Percentiles rank a stretch among this genome's conserved stretches.
Conservation (phyloP, 148 eudicot species). For the Fagopyrum esculentum region DNA sequence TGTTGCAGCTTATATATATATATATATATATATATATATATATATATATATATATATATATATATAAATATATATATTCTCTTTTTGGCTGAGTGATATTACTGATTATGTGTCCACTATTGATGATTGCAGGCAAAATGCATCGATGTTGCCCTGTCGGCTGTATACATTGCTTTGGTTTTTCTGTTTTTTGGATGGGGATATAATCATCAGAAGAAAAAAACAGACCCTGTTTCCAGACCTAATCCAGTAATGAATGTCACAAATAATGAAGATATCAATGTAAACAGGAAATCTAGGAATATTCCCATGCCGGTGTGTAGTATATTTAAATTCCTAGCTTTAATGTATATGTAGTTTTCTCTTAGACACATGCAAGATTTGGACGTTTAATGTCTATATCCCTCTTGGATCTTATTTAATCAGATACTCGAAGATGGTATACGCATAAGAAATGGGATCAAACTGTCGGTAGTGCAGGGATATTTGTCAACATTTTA, state of each 20-base stretch:
- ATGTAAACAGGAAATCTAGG: slow-evolving; percentile 51
- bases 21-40: no score
- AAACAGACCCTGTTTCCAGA: slow-evolving; percentile 42
- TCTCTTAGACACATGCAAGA: neutral
- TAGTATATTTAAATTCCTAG: neutral
- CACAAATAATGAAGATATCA: slow-evolving; percentile 30
- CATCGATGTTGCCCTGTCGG: slow-evolving; percentile 65
- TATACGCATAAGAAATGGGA: slow-evolving; percentile 52
- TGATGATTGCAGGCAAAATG: slow-evolving; percentile 76
- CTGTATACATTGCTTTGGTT: slow-evolving; percentile 57
- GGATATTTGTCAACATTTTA: slow-evolving; percentile 82
- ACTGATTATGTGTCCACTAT: slow-evolving; percentile 12
- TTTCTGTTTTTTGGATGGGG: slow-evolving; percentile 91
- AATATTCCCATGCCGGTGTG: slow-evolving; percentile 72
- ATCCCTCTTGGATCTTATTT: neutral
- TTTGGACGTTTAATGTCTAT: neutral
- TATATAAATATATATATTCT: no score
- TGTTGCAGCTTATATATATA: neutral
- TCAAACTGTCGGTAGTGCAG: slow-evolving; percentile 86
- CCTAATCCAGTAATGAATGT: slow-evolving; percentile 61
- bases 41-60: no score
- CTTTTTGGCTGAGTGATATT: neutral
- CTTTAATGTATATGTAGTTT: neutral
- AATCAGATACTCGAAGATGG: slow-evolving; percentile 64
- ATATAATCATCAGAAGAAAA: slow-evolving; percentile 50